Evolutionary conservation across 192 early-diverging fungal species (phyloP).

Genomic region (Entomortierella lignicola): DNA sequence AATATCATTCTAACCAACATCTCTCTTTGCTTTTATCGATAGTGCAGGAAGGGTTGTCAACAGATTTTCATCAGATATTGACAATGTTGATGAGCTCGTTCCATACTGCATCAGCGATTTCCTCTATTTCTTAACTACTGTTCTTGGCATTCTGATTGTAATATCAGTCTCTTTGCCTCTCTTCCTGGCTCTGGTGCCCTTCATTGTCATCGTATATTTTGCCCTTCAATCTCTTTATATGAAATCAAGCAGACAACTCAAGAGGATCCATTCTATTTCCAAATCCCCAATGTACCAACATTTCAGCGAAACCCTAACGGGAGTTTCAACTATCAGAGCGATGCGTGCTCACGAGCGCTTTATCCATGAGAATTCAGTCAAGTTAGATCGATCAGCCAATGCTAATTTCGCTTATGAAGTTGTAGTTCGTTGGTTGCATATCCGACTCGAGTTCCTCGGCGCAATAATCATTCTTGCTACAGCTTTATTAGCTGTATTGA

Average conservation of each 20-base stretch:
- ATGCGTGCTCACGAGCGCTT: slow-evolving; percentile 80
- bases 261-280: slow-evolving; percentile 83
- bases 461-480: slow-evolving; percentile 84
- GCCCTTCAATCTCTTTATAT: slow-evolving; percentile 76
- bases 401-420: slow-evolving; percentile 75
- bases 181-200: slow-evolving; percentile 75
- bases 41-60: slow-evolving; percentile 69
- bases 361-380: slow-evolving; percentile 65
- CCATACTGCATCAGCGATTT: slow-evolving; percentile 61
- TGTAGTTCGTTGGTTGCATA: slow-evolving; percentile 74
- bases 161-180: slow-evolving; percentile 71
- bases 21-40: too few relatives aligned
- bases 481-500: slow-evolving; percentile 75
- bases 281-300: slow-evolving; percentile 85
- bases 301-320: slow-evolving; percentile 80
- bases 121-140: slow-evolving; percentile 59
- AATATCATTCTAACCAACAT: too few relatives aligned
- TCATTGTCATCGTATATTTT: slow-evolving; percentile 75
- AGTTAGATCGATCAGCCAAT: slow-evolving; percentile 74
- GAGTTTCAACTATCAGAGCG: slow-evolving; percentile 86
- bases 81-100: slow-evolving; percentile 74
- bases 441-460: slow-evolving; percentile 83
- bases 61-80: slow-evolving; percentile 89
- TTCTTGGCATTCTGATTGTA: slow-evolving; percentile 70
- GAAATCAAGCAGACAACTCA: slow-evolving; percentile 80